Base-by-base conservation (phyloP, 805 yeast species). In the Kregervanrija pseudodelftensis region DNA sequence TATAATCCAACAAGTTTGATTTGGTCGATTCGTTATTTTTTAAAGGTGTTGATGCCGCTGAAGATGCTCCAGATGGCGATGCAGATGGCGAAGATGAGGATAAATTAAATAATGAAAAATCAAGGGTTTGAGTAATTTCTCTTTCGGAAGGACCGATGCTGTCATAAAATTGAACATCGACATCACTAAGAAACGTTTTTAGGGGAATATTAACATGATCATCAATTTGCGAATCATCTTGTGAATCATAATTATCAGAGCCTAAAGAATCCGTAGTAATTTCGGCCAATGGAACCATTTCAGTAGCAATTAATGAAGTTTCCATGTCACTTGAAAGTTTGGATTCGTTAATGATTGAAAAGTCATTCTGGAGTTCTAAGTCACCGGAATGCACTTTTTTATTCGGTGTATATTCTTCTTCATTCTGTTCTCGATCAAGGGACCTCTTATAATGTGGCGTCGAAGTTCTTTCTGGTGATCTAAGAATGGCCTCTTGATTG, bases 81-180 rank as follows among this genome's bases (percentile, higher is more conserved):
- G 39, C 33, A 2, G 39, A 33, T 8, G 37, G n/a, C 3, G 40
- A 36, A 1, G 40, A 41, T 30, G 40, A 34, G 5, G 37, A 35
- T 1, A 13, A 11, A 22, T 45, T 42, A 14, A 30, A 9, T 10
- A 33, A 15, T 12, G 30, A 11, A 15, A 57, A 34, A 13, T 30
- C 38, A 3, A 50, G 9, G 1, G 49, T 45, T 13, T 43, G 36
- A 2, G 41, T 37, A 10, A 52, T 42, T 31, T 58, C 64, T 22
- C 56, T 48, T 28, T 60, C 65, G 2, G 61, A 54, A 3, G 64
- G 64, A 0, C 61, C 63, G 22, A 61, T 54, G 30, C 50, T 49
- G 40, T 60, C 65, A 47, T 54, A 59, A 43, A 63, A 63, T 22
- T 57, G 59, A 13, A 61, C 64, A 34, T 57, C 57, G 2, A 60